Base-by-base conservation (phyloP, 1,139 yeast genomes). In the Debaryomyces robertsiae region DNA sequence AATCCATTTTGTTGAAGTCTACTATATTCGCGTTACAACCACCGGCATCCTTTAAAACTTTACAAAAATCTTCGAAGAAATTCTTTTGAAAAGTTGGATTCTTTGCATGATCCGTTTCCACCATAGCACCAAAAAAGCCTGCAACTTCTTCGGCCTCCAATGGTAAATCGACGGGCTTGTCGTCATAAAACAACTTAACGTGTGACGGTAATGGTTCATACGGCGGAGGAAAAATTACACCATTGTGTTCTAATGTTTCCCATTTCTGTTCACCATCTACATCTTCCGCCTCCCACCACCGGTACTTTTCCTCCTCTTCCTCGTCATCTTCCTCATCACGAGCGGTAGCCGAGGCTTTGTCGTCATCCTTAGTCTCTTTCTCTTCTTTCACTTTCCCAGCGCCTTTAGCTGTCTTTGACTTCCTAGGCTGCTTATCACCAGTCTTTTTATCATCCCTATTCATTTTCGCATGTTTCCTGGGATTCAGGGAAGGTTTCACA, bases 61-160 rank as follows among this genome's bases (percentile, higher is more conserved):
- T 64, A 34, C 68, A 49, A 54, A 93, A 90, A 62, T 93, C 98
- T 19, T 71, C 63, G 54, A 91, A 91, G 65, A 93, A 93, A 60
- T 93, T 93, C 57, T 82, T 78, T 52, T 84, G 95, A 61, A 93
- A 93, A 1, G 80, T 82, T 0, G 95, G 91, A 57, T 90, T 91
- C 49, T 81, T 76, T 10, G 91, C 95, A 62, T 91, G 97, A 51
- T 90, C 97, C 0, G 94, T 78, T 52, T 87, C 91, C 32, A 91
- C 48, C 80, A 91, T 77, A 6, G 96, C 96, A 13, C 86, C 98
- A 61, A 75, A 93, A 58, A 90, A 91, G 0, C 97, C 97, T 0
- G 97, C 98, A 27, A 93, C 97, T 62, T 93, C 98, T 63, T 93
- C 98, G 2, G 97, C 98, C 42, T 76, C 87, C 1, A 69, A 65